Base-by-base conservation (phyloP, 2,329 filamentous ascomycete species). In the Monosporascus sp. region DNA sequence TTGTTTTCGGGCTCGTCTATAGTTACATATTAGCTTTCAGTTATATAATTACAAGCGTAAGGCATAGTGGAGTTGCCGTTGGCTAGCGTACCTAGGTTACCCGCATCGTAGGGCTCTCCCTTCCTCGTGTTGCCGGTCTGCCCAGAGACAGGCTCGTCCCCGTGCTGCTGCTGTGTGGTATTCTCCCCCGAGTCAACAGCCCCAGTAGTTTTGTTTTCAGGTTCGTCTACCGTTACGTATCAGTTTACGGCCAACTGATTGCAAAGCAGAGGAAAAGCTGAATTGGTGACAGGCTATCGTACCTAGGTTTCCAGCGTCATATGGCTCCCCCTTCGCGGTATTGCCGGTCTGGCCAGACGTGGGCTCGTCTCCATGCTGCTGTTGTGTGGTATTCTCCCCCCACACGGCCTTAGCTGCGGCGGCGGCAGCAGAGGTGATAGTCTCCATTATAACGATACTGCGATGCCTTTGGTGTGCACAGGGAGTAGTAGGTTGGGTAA, bases 41-140 rank as follows among this genome's bases (percentile, higher is more conserved):
- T 37, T 20, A 48, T 45, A 7, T 37, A 6, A 51, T n/a, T 54
- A 26, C 49, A 41, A 46, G 14, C 5, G 26, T n/a, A 28, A 35
- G 40, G 18, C 8, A 48, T 47, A 46, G 50, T 26, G 31, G 14
- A 22, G 22, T 41, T 45, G 58, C 72, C 20, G 17, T 48, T 37
- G 9, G 9, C 11, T 8, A 60, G 68, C 83, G 76, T 79, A 74
- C 82, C 78, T n/a, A 81, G 72, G 68, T 94, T 94, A 48, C 90
- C 90, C 54, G 84, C 83, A 65, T 94, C 90, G 63, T 85, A 95
- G 0, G 90, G 90, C 68, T 93, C 86, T 14, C 81, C 82, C 44
- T 77, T 78, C 24, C 79, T 78, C 4, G 88, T 87, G 66, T 86
- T 74, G 40, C 90, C 90, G 54, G 78, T 74, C 50, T 82, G 74